Evolutionary conservation across 2,329 filamentous ascomycete species (phyloP).

Genomic region (Aspergillus latus): DNA sequence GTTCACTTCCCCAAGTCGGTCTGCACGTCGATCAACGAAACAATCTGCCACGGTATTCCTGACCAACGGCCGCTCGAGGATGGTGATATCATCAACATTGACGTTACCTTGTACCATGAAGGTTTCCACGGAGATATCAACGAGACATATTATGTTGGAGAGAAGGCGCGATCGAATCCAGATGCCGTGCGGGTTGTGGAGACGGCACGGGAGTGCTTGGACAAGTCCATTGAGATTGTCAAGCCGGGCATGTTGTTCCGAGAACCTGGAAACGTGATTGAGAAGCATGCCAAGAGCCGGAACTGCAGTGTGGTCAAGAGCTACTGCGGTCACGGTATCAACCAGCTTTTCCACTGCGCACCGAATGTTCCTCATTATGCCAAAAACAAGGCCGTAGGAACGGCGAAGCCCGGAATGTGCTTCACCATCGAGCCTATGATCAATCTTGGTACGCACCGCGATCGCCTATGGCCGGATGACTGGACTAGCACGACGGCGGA

Average conservation of each 20-base stretch:
- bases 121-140: conserved; percentile 97
- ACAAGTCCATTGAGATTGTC: conserved; percentile 83
- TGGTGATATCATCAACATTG: conserved; percentile 95
- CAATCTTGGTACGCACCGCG: conserved; percentile 81
- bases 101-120: conserved; percentile 89
- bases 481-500: conserved; percentile 96
- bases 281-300: conserved; percentile 84
- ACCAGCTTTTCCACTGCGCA: conserved; percentile 86
- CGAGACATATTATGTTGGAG: conserved; percentile 97
- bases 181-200: conserved; percentile 90
- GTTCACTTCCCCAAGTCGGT: conserved; percentile 96
- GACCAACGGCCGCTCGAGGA: conserved; percentile 84
- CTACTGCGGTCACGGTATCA: conserved; percentile 95
- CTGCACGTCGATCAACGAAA: conserved; percentile 93
- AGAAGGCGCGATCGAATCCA: conserved; percentile 77
- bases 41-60: conserved; percentile 98
- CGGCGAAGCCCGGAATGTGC: conserved; percentile 94
- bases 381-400: conserved; percentile 95
- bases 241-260: conserved; percentile 92
- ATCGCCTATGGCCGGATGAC: conserved; percentile 97
- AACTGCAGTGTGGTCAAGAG: conserved; percentile 90
- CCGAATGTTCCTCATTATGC: conserved; percentile 96
- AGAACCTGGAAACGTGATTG: conserved; percentile 91
- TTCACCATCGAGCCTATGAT: conserved; percentile 99
- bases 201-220: conserved; percentile 80